Base-by-base conservation (phyloP, 306 rosid species). In the Lupinus albus region DNA sequence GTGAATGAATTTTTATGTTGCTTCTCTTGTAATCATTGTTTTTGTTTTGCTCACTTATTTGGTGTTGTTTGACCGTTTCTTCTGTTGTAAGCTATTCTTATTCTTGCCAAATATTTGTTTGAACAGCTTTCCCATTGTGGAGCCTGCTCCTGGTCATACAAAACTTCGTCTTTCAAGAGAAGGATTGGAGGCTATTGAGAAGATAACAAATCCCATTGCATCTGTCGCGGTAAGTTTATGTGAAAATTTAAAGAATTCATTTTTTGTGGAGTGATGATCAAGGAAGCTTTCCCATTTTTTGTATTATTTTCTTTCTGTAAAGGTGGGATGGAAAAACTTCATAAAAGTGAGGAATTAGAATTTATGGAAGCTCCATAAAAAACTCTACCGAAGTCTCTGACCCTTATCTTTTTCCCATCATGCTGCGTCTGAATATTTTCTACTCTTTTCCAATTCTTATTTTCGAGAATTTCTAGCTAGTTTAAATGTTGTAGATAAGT, bases 101-200 rank as follows among this genome's bases (percentile, higher is more conserved):
- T 50, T 50, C 69, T 66, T 68, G 15, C 61, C 53, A 13, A 32
- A 44, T 61, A 49, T 58, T 64, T 48, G 59, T 32, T 9, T 53
- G 3, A 67, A 14, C 79, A 88, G 91, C 69, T 88, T 85, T 81
- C 91, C 95, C 18, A 88, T 88, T 72, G 87, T 88, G 61, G 91
- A 83, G 75, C 95, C 95, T 58, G 91, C 85, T 78, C 85, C 87
- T 67, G 91, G 91, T 38, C 91, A 88, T 71, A 88, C 91, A 25
- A 88, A 88, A 73, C 91, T 88, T 60, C 87, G 82, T 36, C 85
- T 88, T 72, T 79, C 95, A 53, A 81, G 83, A 75, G 95, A 83
- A 72, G 91, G 95, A 18, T 72, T 88, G 83, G 87, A 85, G 81
- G 91, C 81, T 52, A 79, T 88, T 64, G 77, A 81, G 74, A 83